Base-by-base conservation (phyloP, 2,329 filamentous ascomycete species). In the Rosellinia necatrix region DNA sequence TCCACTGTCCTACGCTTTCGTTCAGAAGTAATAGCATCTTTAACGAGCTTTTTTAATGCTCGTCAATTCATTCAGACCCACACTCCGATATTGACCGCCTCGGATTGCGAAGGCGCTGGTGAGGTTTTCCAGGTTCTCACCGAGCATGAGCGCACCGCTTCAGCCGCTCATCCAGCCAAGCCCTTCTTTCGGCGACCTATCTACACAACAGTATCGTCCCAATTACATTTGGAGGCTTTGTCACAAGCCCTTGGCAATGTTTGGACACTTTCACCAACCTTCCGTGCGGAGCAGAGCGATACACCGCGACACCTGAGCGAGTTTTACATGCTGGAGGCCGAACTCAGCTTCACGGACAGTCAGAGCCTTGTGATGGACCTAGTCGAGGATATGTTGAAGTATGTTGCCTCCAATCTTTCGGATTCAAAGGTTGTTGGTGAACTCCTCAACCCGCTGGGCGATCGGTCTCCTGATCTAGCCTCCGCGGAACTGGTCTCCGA, bases 251-350 rank as follows among this genome's bases (percentile, higher is more conserved):
- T 97, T 25, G 91, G 91, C 34, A 91, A 89, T 65, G 94, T 97
- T 6, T 99, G 94, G 92, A 90, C 92, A 1, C 76, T 99, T 9
- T 94, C 92, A 4, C 94, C 94, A 2, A 96, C 92, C 0, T 99
- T 99, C 70, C 86, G 94, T 32, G 94, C 94, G 3, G 94, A 97
- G 72, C 87, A 87, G 70, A 97, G 92, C 73, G 92, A 97, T 69
- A 97, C 94, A 0, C 87, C 92, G 5, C 86, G 94, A 24, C 94
- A 99, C 74, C 79, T 99, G 59, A 96, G 91, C 76, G 94, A 99
- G 70, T 97, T 99, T 68, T 97, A 97, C 75, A 97, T 99, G 94
- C 83, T 99, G 2, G 94, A 99, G 74, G 92, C 88, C 13, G 94
- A 99, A 73, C 78, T 92, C 70, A 88, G 86, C 67, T 96, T 96